Percentiles rank a stretch among this genome's conserved stretches.
Conservation (phyloP, 331 rosid species). For the Telfairia occidentalis region DNA sequence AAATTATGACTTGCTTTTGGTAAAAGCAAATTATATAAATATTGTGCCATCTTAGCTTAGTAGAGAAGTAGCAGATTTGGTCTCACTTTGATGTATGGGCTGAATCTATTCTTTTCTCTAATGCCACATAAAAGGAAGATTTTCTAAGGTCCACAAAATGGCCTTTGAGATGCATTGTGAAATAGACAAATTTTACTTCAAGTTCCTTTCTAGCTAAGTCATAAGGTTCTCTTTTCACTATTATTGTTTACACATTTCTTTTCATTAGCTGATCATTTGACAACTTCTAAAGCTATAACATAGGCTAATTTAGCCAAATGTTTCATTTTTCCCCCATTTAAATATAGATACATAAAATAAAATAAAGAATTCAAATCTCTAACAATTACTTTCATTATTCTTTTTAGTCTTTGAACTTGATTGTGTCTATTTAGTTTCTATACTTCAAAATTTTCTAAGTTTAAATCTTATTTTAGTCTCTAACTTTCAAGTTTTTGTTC, state of each 20-base stretch:
- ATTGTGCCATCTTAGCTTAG: background rate
- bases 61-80: background rate
- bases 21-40: background rate
- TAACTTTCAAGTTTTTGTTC: too few species aligned
- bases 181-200: background rate
- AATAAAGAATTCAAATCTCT: background rate
- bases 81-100: background rate
- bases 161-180: background rate
- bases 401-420: background rate
- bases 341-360: too few species aligned
- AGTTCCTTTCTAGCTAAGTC: background rate
- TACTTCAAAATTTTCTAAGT: too few species aligned
- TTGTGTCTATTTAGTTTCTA: too few species aligned
- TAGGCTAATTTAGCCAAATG: too few species aligned
- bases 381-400: background rate
- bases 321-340: too few species aligned
- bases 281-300: background rate
- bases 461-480: too few species aligned
- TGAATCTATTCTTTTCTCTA: conserved; percentile 1
- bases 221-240: background rate
- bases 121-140: background rate
- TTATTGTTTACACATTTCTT: background rate
- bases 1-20: background rate
- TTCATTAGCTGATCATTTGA: background rate
- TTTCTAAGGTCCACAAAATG: conserved; percentile 5